Base-by-base conservation (phyloP, 2,329 filamentous ascomycete species). In the Colletotrichum zoysiae region DNA sequence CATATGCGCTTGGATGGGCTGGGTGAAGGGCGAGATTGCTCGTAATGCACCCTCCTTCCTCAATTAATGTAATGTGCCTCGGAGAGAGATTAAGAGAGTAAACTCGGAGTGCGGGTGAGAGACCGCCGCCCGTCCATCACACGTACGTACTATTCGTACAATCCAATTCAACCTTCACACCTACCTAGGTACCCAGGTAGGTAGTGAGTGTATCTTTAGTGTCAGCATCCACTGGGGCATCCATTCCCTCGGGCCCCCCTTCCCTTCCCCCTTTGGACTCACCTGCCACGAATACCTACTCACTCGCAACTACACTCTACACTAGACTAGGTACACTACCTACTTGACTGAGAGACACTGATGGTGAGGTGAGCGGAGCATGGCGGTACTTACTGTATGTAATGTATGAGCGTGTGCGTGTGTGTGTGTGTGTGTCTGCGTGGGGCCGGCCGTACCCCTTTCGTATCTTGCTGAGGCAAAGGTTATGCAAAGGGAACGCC, bases 1-100 rank as follows among this genome's bases (percentile, higher is more conserved):
- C 53, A 64, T 40, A 62, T 71, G 70, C 61, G 70, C 70, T 67
- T 73, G 70, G 70, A 67, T 73, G 70, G 70, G 70, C 71, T 63
- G 60, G 60, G 60, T 50, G 60, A 63, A 63, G 70, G 70, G 67
- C 67, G 70, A 73, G 71, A 73, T 73, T 73, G 67, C 60, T 58
- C 42, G 70, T 42, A 71, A 71, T 71, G 70, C 70, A 71, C 63
- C 46, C 63, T 60, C 67, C 50, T 70, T 65, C 61, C 50, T 70
- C 62, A 70, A 70, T 70, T 48, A 70, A 70, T 70, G 67, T 61
- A 60, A 70, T 70, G 67, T 61, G 56, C 33, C 16, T 38, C 6
- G 6, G 44, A 38, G 58, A 46, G 58, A 38, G 44, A 30, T 30
- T 4, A 30, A 30, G 30, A 48, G 44, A 26, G 58, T 33, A 42